These are phyloP conservation scores for Cercophora newfieldiana DNA, from an alignment of 495 filamentous ascomycete genomes.

Conservation along the genomic window DNA sequence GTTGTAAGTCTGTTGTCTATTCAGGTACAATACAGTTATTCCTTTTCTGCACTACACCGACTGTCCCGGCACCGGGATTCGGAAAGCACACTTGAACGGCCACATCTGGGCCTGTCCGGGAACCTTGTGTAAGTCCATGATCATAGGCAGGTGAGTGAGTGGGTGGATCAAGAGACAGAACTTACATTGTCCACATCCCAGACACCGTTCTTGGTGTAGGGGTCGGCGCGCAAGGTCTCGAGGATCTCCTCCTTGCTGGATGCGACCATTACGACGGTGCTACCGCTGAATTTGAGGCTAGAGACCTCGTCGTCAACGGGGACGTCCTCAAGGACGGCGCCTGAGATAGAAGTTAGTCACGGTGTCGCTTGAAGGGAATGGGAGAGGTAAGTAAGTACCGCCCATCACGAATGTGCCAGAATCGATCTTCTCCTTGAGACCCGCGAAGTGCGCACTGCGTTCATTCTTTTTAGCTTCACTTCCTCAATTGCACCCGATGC, in stretches of 20 bases:
- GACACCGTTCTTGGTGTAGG: constrained; percentile 68
- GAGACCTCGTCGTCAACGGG: constrained; percentile 60
- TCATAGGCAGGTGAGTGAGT: neutral
- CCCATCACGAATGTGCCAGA: constrained; percentile 55
- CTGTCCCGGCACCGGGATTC: constrained; percentile 31
- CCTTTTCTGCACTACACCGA: neutral
- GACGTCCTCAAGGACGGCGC: constrained; percentile 68
- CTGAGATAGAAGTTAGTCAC: constrained; percentile 37
- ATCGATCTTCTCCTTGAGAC: constrained; percentile 44
- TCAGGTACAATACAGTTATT: neutral
- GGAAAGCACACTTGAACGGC: constrained; percentile 45
- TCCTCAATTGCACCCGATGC: no score
- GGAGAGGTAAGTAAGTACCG: constrained; percentile 42
- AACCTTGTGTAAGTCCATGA: neutral
- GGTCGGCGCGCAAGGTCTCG: constrained; percentile 65
- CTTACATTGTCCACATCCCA: constrained; percentile 80
- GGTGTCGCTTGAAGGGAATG: neutral
- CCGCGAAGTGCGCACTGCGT: constrained; percentile 49
- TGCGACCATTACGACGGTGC: constrained; percentile 62
- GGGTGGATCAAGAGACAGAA: neutral
- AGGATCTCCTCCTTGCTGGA: constrained; percentile 68
- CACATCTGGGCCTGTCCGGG: constrained; percentile 43
- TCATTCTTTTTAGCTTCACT: neutral
- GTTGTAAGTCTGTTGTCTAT: neutral
- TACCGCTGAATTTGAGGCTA: constrained; percentile 66